Base-by-base conservation (phyloP, 148 eudicot species). In the Gaultheria prostrata region DNA sequence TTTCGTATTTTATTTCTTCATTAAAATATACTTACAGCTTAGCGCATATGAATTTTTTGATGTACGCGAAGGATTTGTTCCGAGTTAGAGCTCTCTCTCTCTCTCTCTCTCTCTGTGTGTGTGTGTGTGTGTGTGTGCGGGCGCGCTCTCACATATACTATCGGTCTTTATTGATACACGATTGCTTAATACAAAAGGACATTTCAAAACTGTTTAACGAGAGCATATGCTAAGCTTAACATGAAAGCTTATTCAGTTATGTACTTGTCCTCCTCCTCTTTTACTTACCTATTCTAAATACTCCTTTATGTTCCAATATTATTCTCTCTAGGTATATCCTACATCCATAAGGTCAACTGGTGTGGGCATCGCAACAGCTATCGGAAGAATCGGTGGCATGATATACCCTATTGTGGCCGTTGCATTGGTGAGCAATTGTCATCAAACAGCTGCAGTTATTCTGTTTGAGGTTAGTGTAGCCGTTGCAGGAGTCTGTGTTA, bases 321-420 rank as follows among this genome's bases (percentile, higher is more conserved):
- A 63, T 12, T 43, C 21, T 49, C 14, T 79, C 71, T 49, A 89
- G 91, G 91, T 83, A 14, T 89, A 89, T 87, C 89, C 91, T 56
- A 89, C 91, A 74, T 81, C 83, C 48, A 61, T 85, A 35, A 87
- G 91, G 77, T 84, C 85, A 26, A 89, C 85, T 6, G 89, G 91
- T 6, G 86, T 80, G 30, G 91, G 91, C 39, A 51, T 79, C 21
- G 82, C 88, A 15, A 87, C 84, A 7, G 82, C 89, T 0, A 81
- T 87, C 1, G 91, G 88, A 39, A 87, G 80, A 76, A 79, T 82
- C 21, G 91, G 91, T 30, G 91, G 91, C 11, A 87, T 87, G 91
- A 50, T 89, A 54, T 89, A 88, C 74, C 91, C 91, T 65, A 82
- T 89, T 15, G 87, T 87, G 24, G 89, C 91, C 0, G 84, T 87